Conservation (phyloP, 2,329 filamentous ascomycete species). For the Helminthosporium solani region DNA sequence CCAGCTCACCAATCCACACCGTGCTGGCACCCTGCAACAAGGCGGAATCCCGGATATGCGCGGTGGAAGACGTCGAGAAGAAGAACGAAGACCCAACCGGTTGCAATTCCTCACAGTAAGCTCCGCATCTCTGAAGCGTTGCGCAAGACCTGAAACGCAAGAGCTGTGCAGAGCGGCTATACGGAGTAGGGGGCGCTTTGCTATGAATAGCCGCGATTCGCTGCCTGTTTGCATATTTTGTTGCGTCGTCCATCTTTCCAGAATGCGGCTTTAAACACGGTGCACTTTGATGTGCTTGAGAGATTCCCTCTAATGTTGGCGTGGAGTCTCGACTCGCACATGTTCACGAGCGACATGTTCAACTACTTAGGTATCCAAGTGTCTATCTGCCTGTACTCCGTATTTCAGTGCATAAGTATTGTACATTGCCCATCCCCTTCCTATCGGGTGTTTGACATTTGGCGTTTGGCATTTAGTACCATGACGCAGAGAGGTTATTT, state of each 20-base stretch:
- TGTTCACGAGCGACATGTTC: too few relatives aligned
- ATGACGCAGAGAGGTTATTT: too few relatives aligned
- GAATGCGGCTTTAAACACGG: background rate
- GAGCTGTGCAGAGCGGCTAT: background rate
- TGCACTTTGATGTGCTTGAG: too few relatives aligned
- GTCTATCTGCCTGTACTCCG: too few relatives aligned
- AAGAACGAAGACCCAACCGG: slow-evolving; percentile 7
- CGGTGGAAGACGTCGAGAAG: background rate
- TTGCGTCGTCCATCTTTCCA: too few relatives aligned
- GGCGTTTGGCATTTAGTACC: slow-evolving; percentile 1
- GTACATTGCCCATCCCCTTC: background rate
- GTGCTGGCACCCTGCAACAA: slow-evolving; percentile 9
- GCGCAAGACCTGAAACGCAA: slow-evolving; percentile 17
- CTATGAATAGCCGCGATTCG: slow-evolving; percentile 9
- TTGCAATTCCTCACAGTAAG: slow-evolving; percentile 3
- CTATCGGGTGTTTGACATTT: background rate
- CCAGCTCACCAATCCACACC: too few relatives aligned
- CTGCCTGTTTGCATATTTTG: slow-evolving; percentile 1
- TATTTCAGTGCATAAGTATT: background rate
- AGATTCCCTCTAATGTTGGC: too few relatives aligned
- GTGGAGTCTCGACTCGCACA: too few relatives aligned
- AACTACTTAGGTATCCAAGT: too few relatives aligned
- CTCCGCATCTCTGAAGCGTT: slow-evolving; percentile 6
- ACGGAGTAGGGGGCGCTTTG: slow-evolving; percentile 2
- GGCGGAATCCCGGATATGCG: slow-evolving; percentile 3